Base-by-base conservation (phyloP, 768 basidiomycete species). In the Lentinula detonsa region DNA sequence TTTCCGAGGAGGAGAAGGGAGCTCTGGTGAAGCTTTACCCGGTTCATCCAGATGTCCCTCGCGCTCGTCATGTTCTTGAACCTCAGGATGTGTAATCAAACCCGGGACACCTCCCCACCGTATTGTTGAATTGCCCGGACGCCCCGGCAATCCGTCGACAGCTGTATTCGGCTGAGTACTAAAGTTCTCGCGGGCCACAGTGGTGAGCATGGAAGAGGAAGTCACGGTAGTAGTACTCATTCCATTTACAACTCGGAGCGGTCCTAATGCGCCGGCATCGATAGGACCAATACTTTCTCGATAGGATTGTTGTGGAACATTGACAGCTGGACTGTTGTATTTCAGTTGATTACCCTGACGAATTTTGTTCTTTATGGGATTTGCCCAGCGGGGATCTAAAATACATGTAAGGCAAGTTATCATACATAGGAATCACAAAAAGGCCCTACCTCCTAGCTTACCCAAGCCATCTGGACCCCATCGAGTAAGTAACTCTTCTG, bases 391-490 rank as follows among this genome's bases (percentile, higher is more conserved):
- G 65, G 92, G 92, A 80, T 92, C 93, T 93, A 71, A 66, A 66
- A 64, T 49, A 63, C 60, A 60, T 7, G 55, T 56, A 33, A 56
- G 40, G 18, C 18, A 63, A 70, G 72, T 61, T 68, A 64, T 51
- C 67, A 65, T 68, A 72, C 67, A 65, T 68, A 72, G 62, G 63
- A 60, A 64, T 62, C 59, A 60, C 51, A 43, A 56, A 63, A 55
- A 62, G 61, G 53, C 54, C 57, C 85, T 68, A 93, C 93, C 88
- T 76, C 89, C 91, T 55, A 95, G 76, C 74, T 95, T 95, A 62
- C 92, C 92, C 72, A 92, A 74, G 43, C 92, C 87, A 74, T 95
- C 93, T 49, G 90, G 88, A 40, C 90, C 88, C 93, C 94, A 95
- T 60, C 92, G 84, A 65, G 84, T 86, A 53, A 95, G 85, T 62